Evolutionary conservation across 2,329 filamentous ascomycete species (phyloP).

Genomic region (Clonostachys byssicola): DNA sequence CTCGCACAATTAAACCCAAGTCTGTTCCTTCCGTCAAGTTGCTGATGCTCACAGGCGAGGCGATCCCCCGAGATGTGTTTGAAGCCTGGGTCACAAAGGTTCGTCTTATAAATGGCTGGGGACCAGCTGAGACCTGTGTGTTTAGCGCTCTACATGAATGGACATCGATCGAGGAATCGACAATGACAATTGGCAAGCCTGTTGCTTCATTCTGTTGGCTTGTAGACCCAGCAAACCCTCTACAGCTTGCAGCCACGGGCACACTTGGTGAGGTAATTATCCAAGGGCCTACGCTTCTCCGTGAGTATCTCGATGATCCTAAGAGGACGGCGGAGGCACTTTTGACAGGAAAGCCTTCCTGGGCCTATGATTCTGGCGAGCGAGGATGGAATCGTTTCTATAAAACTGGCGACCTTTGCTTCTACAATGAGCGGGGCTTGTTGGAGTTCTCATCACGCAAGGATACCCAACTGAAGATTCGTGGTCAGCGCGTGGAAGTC

Average conservation of each 20-base stretch:
- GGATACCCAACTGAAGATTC: slow-evolving; percentile 46
- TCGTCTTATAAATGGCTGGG: slow-evolving; percentile 7
- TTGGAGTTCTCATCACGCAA: slow-evolving; percentile 19
- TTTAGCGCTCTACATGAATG: neutral
- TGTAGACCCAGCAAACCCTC: slow-evolving; percentile 2
- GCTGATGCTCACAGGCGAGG: slow-evolving; percentile 6
- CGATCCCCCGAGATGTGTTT: slow-evolving; percentile 6
- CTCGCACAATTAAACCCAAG: neutral
- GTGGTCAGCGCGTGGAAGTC: slow-evolving; percentile 2
- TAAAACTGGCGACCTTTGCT: slow-evolving; percentile 7
- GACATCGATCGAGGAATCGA: neutral
- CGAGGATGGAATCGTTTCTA: slow-evolving; percentile 4
- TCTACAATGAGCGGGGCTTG: slow-evolving; percentile 5
- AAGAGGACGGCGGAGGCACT: slow-evolving; percentile 14
- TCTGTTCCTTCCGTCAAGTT: neutral
- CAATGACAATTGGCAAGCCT: slow-evolving; percentile 2
- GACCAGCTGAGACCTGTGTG: slow-evolving; percentile 5
- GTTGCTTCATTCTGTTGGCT: slow-evolving; percentile 6
- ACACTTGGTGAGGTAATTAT: slow-evolving; percentile 7
- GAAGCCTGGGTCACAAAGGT: slow-evolving; percentile 5
- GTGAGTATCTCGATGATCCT: slow-evolving; percentile 38
- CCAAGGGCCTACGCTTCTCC: slow-evolving; percentile 28
- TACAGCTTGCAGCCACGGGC: slow-evolving; percentile 4
- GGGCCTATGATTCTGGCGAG: neutral
- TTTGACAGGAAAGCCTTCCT: neutral